Conservation (phyloP, 768 basidiomycete species). For the Bullera alba region DNA sequence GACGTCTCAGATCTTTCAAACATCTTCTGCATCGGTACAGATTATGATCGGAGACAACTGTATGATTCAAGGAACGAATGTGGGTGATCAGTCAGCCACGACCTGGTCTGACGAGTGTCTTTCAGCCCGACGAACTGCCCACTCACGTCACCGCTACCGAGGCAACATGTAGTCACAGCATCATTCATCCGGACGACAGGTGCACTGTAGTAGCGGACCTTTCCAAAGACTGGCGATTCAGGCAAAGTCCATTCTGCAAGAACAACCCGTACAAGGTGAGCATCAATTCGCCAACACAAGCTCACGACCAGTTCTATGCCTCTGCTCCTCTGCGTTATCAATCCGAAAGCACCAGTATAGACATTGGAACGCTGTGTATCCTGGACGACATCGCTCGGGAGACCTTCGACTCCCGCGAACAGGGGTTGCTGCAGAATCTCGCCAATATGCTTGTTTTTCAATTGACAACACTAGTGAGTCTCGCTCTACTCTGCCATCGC, state of each 20-base stretch:
- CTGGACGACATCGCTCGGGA: conserved; percentile 17
- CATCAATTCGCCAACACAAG: not conserved
- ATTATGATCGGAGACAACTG: conserved; percentile 1
- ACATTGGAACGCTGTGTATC: conserved; percentile 33
- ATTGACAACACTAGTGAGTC: conserved; percentile 30
- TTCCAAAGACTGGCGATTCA: conserved; percentile 27
- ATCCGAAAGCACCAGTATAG: conserved; percentile 11
- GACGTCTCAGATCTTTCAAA: not conserved
- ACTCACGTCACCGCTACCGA: not conserved
- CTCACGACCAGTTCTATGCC: conserved; percentile 28
- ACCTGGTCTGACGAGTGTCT: not conserved
- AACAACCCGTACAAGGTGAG: conserved; percentile 12
- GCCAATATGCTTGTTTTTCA: conserved; percentile 42
- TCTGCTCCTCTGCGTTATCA: conserved; percentile 24
- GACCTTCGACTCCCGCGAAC: conserved; percentile 20
- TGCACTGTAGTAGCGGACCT: conserved; percentile 25
- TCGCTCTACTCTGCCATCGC: not conserved
- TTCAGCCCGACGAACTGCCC: not conserved
- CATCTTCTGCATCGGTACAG: not conserved
- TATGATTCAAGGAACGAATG: not conserved
- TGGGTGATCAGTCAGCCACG: not conserved
- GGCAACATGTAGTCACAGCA: conserved; percentile 6
- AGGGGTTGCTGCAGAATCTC: conserved; percentile 25
- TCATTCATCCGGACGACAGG: not conserved
- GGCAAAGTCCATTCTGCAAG: conserved; percentile 12